phyloP scores from a whole-genome alignment of 345 rosid genomes.

The Brassica napus region Da-Ae NC_063443.1:19105001-19105500 shows the following conservation, averaged over 20 bases:
- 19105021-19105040: slow-evolving; percentile 84
- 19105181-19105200: not conserved
- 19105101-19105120: slow-evolving; percentile 74
- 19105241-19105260: slow-evolving; percentile 5
- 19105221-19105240: slow-evolving; percentile 14
- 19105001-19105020: slow-evolving; percentile 84
- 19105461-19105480: not conserved
- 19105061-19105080: slow-evolving; percentile 89
- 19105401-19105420: slow-evolving; percentile 8
- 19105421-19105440: not conserved
- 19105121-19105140: slow-evolving; percentile 97
- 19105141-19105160: slow-evolving; percentile 58
- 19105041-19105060: slow-evolving; percentile 98
- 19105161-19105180: not conserved
- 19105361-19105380: not conserved
- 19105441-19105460: not conserved
- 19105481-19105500: slow-evolving; percentile 9
- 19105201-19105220: slow-evolving; percentile 19
- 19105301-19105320: slow-evolving; percentile 6
- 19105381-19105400: not conserved
- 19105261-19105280: slow-evolving; percentile 2
- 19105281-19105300: slow-evolving; percentile 29
- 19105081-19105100: slow-evolving; percentile 78
- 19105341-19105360: not conserved
- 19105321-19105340: slow-evolving; percentile 18